Evolutionary conservation across 2,329 filamentous ascomycete species (phyloP).

Genomic region (Ceratocystis cubensis): DNA sequence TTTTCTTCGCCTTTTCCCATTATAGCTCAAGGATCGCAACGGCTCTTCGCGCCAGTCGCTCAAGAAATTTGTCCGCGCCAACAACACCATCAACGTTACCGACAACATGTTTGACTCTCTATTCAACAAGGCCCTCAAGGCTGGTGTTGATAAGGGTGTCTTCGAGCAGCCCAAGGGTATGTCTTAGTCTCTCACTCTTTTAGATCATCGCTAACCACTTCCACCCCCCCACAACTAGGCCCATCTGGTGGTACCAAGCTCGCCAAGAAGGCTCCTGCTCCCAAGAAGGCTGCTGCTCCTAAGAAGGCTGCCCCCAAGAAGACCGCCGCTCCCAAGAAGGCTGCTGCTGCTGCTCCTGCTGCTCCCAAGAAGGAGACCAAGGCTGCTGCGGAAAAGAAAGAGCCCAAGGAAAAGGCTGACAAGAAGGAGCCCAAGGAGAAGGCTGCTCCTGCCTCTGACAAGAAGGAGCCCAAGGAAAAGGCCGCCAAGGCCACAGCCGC

Average conservation of each 20-base stretch:
- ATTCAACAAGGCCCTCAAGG: constrained; percentile 75
- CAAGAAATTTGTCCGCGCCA: constrained; percentile 49
- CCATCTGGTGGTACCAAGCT: constrained; percentile 87
- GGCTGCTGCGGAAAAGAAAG: constrained; percentile 49
- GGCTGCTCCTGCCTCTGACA: constrained; percentile 23
- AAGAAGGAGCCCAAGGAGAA: constrained; percentile 28
- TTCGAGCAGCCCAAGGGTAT: constrained; percentile 86
- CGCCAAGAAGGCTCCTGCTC: constrained; percentile 53
- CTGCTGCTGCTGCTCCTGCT: constrained; percentile 13
- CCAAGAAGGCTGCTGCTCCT: constrained; percentile 24
- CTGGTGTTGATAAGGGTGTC: constrained; percentile 72
- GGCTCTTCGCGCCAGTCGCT: constrained; percentile 49
- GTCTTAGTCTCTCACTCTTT: constrained; percentile 24
- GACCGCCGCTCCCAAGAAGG: constrained; percentile 19
- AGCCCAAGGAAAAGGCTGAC: constrained; percentile 30
- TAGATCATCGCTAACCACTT: too few species aligned
- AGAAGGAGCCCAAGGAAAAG: constrained; percentile 27
- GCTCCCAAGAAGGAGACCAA: constrained; percentile 27
- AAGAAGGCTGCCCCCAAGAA: constrained; percentile 25
- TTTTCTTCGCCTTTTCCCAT: constrained; percentile 15
- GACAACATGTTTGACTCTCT: constrained; percentile 54
- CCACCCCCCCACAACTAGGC: constrained; percentile 35
- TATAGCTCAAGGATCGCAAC: constrained; percentile 50
- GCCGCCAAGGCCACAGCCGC: constrained; percentile 54
- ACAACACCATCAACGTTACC: constrained; percentile 37